Conservation (phyloP, 1,284 basidiomycete species). For the Flammula alnicola region DNA sequence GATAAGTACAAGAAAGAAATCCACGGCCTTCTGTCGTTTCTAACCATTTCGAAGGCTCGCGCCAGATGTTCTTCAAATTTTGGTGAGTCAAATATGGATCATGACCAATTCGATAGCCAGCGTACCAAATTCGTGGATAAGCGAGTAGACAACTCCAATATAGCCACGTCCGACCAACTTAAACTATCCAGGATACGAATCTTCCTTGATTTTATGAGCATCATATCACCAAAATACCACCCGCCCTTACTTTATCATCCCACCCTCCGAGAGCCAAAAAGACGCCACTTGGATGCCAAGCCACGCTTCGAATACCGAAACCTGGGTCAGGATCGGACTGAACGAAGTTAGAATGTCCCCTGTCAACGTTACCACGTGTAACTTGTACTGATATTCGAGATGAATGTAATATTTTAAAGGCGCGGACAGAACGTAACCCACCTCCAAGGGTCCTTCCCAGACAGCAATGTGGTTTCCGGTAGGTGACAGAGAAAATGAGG, state of each 20-base stretch:
- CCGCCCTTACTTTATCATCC: constrained; percentile 73
- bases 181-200: constrained; percentile 78
- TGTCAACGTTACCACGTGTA: constrained; percentile 75
- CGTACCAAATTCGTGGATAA: constrained; percentile 63
- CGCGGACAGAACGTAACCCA: constrained; percentile 36
- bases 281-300: constrained; percentile 84
- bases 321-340: constrained; percentile 74
- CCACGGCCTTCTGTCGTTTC: constrained; percentile 79
- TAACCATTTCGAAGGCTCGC: constrained; percentile 81
- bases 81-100: constrained; percentile 2
- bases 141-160: constrained; percentile 62
- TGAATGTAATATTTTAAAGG: neutral
- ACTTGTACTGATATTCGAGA: constrained; percentile 67
- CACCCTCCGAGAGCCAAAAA: constrained; percentile 82
- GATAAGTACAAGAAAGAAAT: constrained; percentile 75
- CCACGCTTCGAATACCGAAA: constrained; percentile 73
- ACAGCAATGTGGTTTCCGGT: constrained; percentile 80
- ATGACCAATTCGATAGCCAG: constrained; percentile 15
- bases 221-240: neutral
- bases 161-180: constrained; percentile 76
- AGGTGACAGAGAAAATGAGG: constrained; percentile 82
- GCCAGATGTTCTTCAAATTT: constrained; percentile 69
- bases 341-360: constrained; percentile 77
- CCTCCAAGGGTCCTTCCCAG: constrained; percentile 84
- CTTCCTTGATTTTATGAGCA: constrained; percentile 40